Evolutionary conservation across 257 asterid species (phyloP).

Genomic region (Prunella vulgaris): DNA sequence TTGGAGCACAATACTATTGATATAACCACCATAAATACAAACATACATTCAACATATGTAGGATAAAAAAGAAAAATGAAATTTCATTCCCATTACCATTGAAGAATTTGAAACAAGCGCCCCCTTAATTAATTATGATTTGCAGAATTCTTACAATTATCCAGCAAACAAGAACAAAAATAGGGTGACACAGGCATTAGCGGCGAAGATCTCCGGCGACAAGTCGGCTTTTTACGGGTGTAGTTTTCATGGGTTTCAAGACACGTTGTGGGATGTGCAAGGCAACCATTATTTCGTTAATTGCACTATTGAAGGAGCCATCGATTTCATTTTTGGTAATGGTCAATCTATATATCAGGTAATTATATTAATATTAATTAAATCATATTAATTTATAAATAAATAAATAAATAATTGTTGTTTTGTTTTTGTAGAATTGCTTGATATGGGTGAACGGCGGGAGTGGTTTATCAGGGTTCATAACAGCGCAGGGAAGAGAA

Average conservation of each 20-base stretch:
- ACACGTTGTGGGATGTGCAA: conserved; percentile 41
- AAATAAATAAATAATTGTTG: neutral
- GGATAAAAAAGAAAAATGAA: too few relatives aligned
- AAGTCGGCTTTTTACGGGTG: conserved; percentile 36
- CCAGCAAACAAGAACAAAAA: conserved; percentile 24
- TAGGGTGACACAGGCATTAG: conserved; percentile 32
- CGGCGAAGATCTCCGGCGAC: conserved; percentile 44
- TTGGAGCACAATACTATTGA: too few relatives aligned
- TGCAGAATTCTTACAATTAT: conserved; percentile 44
- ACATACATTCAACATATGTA: too few relatives aligned
- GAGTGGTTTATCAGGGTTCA: conserved; percentile 21
- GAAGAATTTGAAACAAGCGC: too few relatives aligned
- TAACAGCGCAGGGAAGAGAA: conserved; percentile 46
- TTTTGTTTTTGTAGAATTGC: conserved; percentile 26
- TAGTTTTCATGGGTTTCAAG: conserved; percentile 44
- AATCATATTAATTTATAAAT: too few relatives aligned
- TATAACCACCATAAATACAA: too few relatives aligned
- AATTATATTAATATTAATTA: too few relatives aligned
- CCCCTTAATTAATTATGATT: too few relatives aligned
- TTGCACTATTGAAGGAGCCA: conserved; percentile 46
- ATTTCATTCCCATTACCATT: too few relatives aligned
- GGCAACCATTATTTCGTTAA: conserved; percentile 49
- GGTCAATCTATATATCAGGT: conserved; percentile 60
- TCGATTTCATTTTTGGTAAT: conserved; percentile 51
- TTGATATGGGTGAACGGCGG: conserved; percentile 27